A percentile compares a stretch with the other conserved stretches of the same genome.
Evolutionary conservation across 169 alveolate species (phyloP).

Genomic region (Miamiensis avidus): DNA sequence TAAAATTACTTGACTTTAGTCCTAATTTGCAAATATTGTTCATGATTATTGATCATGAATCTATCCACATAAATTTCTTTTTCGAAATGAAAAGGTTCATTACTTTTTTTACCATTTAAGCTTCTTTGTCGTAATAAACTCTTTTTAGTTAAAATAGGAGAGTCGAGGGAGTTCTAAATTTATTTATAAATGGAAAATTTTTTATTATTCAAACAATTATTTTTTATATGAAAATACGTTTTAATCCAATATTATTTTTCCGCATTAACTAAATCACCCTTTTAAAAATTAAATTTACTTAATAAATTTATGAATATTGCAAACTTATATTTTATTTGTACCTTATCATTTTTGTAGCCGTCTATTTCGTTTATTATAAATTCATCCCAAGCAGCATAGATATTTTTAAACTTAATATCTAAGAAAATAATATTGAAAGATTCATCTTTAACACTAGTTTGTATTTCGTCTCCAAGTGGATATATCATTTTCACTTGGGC

Average conservation of each 20-base stretch:
- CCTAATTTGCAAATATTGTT: constrained; percentile 37
- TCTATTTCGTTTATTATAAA: constrained; percentile 29
- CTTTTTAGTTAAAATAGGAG: constrained; percentile 51
- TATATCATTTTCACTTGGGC: constrained; percentile 7
- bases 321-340: too few species aligned
- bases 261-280: constrained; percentile 43
- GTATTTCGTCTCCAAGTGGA: constrained; percentile 1
- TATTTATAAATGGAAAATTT: too few species aligned
- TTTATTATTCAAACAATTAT: too few species aligned
- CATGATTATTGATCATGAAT: constrained; percentile 38
- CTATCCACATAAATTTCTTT: constrained; percentile 58
- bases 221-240: not conserved
- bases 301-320: too few species aligned
- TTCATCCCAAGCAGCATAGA: constrained; percentile 44
- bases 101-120: constrained; percentile 24
- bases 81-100: constrained; percentile 53
- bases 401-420: constrained; percentile 34
- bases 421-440: constrained; percentile 38
- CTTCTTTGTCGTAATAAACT: constrained; percentile 44
- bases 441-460: constrained; percentile 24
- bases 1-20: constrained; percentile 21
- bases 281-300: too few species aligned
- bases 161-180: constrained; percentile 33
- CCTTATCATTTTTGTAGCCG: constrained; percentile 40
- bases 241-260: constrained; percentile 51